Evolutionary conservation across 495 filamentous ascomycete species (phyloP).

Genomic region (Apiosordaria backusii): DNA sequence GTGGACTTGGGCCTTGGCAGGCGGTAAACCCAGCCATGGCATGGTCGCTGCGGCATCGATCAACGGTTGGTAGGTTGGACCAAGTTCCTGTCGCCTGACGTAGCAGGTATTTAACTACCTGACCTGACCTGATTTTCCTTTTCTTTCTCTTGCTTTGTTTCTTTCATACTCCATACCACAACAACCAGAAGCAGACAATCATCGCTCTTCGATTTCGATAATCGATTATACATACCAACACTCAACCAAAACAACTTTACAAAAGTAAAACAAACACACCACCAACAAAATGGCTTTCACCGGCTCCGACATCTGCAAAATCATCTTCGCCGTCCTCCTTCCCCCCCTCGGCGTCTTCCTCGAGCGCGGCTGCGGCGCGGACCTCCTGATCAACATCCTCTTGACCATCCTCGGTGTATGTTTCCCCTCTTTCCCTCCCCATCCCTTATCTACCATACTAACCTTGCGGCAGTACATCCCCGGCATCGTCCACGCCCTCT

Average conservation of each 20-base stretch:
- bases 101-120: background rate
- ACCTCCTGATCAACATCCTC: conserved; percentile 88
- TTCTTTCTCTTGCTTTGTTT: background rate
- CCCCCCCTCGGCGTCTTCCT: conserved; percentile 89
- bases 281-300: conserved; percentile 41
- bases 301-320: conserved; percentile 82
- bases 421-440: conserved; percentile 22
- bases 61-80: background rate
- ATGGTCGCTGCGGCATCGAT: background rate
- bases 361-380: conserved; percentile 80
- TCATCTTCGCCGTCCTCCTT: conserved; percentile 82
- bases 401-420: conserved; percentile 77
- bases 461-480: conserved; percentile 41
- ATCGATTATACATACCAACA: background rate
- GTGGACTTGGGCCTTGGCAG: background rate
- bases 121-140: background rate
- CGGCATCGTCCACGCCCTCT: conserved; percentile 64
- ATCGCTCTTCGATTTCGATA: background rate
- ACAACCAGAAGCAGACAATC: background rate
- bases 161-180: background rate
- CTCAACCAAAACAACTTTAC: background rate
- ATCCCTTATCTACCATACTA: background rate
- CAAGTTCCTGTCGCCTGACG: conserved; percentile 1
- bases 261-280: background rate
- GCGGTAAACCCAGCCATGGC: background rate